These are phyloP conservation scores for Omphalotus olearius DNA, from an alignment of 1,284 basidiomycete genomes.

Conservation along the genomic window DNA sequence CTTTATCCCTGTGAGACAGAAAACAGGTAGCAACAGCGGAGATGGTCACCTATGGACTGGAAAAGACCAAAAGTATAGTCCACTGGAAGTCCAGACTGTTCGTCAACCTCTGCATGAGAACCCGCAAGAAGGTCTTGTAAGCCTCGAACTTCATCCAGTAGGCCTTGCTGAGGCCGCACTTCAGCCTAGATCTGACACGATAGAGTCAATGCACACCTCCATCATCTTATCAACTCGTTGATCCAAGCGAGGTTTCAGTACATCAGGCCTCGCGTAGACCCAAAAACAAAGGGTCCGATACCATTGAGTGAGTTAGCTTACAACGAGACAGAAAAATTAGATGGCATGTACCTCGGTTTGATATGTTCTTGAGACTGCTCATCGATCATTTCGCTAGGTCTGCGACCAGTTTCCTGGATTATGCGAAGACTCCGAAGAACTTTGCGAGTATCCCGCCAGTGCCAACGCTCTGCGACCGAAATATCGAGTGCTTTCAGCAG, in stretches of 20 bases:
- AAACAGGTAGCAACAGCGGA: background rate
- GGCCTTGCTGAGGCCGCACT: constrained; percentile 54
- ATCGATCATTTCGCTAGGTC: constrained; percentile 65
- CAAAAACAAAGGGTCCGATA: constrained; percentile 88
- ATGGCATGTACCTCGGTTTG: constrained; percentile 42
- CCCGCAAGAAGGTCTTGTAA: constrained; percentile 35
- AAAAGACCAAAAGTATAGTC: constrained; percentile 85
- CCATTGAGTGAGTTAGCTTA: constrained; percentile 33
- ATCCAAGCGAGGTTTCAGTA: constrained; percentile 71
- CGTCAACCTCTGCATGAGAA: background rate
- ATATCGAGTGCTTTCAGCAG: constrained; percentile 76
- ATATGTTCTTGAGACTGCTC: constrained; percentile 51
- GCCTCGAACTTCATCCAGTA: constrained; percentile 76
- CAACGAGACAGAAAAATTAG: background rate
- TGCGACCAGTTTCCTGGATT: constrained; percentile 68
- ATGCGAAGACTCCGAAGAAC: constrained; percentile 80
- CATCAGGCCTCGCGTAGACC: constrained; percentile 77
- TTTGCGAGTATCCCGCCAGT: constrained; percentile 93
- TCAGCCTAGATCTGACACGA: background rate
- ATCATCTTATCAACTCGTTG: constrained; percentile 88
- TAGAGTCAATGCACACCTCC: constrained; percentile 42
- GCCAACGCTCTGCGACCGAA: constrained; percentile 81
- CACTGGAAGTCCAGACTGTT: constrained; percentile 7
- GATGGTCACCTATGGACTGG: constrained; percentile 85
- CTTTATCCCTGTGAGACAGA: constrained; percentile 35